Evolutionary conservation across 2,329 filamentous ascomycete genomes (phyloP), one percentile per base, ranked within the genome.

Genomic region (Neurospora crassa): DNA sequence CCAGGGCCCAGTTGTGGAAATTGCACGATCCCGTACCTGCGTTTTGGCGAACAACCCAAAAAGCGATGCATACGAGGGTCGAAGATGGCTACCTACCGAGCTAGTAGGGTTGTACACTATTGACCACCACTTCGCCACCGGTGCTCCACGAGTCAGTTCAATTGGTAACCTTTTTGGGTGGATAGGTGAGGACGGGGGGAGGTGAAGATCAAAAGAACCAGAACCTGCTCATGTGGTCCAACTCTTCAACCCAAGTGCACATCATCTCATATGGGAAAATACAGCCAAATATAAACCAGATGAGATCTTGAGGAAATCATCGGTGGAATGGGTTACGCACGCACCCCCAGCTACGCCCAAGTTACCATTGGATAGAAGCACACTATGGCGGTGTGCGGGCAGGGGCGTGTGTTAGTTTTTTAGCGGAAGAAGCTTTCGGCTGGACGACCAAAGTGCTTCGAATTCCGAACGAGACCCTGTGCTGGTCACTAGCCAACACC

Each of bases 131-230:
- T 63, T 63, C 53, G 24, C 53, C 53, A 63, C 53, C 29, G 18
- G 29, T 63, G 16, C 53, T 63, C 53, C 53, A 63, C 53, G 53
- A 63, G 53, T 63, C 53, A 63, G 53, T 63, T 63, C n/a, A 18
- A 63, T 63, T 63, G 53, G 16, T 63, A 63, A 34, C 53, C 24
- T 63, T 63, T 29, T 63, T 63, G 24, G 16, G 53, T 63, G 53
- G 53, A 63, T 2, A 63, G 16, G 29, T 37, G 29, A 63, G 29
- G 53, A 63, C 18, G 24, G 53, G 53, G 53, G 53, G 53, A 63
- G 53, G 53, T 63, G 53, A 63, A 63, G 53, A 63, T 63, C 53
- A 63, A 63, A 63, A 63, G 53, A 63, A 63, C 53, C 53, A 63
- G 53, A 63, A 63, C 53, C 7, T 18, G 53, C 16, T 63, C 53